Percentiles rank a stretch among this genome's conserved stretches.
Evolutionary conservation across 495 filamentous ascomycete genomes (phyloP).

Genomic region (Terfezia boudieri): DNA sequence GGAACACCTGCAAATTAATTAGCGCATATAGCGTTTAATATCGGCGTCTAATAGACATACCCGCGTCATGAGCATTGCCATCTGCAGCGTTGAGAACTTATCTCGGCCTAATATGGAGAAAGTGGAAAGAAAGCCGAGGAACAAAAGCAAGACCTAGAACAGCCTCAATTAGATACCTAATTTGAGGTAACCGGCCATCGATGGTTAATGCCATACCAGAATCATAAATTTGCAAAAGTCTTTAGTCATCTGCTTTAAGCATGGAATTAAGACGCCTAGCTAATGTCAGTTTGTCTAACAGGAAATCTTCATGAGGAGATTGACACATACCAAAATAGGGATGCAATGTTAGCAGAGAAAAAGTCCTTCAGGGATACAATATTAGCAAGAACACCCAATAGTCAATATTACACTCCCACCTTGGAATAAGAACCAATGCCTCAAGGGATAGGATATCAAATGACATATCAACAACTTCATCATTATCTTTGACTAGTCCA

Average conservation of each 20-base stretch:
- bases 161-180: background rate
- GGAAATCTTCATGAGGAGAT: background rate
- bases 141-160: constrained; percentile 41
- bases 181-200: background rate
- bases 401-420: constrained; percentile 21
- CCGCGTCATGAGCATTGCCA: constrained; percentile 21
- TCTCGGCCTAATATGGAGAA: constrained; percentile 76
- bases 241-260: constrained; percentile 83
- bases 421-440: constrained; percentile 73
- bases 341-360: constrained; percentile 67
- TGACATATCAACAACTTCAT: constrained; percentile 44
- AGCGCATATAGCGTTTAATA: too few species aligned
- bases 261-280: constrained; percentile 38
- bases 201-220: constrained; percentile 24
- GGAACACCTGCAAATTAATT: too few species aligned
- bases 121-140: constrained; percentile 74
- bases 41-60: background rate
- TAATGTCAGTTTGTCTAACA: background rate
- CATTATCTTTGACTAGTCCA: constrained; percentile 41
- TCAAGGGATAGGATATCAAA: constrained; percentile 81
- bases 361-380: constrained; percentile 32
- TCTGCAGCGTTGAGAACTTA: constrained; percentile 44
- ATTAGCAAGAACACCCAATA: background rate
- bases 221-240: constrained; percentile 80
- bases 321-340: constrained; percentile 63